A percentile compares a stretch with the other conserved stretches of the same genome.
These are phyloP conservation scores for Pythium apleroticum DNA, from an alignment of 352 stramenopile species.

Conservation along the genomic window DNA sequence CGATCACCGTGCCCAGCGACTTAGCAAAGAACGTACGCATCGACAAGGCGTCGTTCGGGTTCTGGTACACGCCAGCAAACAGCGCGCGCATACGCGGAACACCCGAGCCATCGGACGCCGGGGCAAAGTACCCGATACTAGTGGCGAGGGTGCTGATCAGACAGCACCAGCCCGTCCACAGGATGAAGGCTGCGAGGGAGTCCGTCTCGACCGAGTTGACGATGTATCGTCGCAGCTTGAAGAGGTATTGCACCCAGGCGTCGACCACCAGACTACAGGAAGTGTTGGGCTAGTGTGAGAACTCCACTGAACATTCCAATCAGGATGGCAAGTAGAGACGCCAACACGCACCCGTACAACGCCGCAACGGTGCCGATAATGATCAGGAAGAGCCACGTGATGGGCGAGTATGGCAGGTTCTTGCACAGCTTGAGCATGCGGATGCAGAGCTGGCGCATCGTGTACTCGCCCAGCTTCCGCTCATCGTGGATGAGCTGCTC, in stretches of 20 bases:
- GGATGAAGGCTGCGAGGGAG: slow-evolving; percentile 56
- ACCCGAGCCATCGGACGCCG: slow-evolving; percentile 69
- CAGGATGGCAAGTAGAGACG: too few relatives aligned
- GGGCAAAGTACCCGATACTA: slow-evolving; percentile 58
- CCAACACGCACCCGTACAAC: slow-evolving; percentile 56
- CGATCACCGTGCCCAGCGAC: slow-evolving; percentile 63
- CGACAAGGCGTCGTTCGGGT: slow-evolving; percentile 62
- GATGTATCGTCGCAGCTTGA: slow-evolving; percentile 52
- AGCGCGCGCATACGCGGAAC: slow-evolving; percentile 76
- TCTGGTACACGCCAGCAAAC: slow-evolving; percentile 74
- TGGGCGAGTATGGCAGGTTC: slow-evolving; percentile 77
- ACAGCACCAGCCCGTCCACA: slow-evolving; percentile 71
- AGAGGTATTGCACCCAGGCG: slow-evolving; percentile 63
- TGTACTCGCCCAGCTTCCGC: slow-evolving; percentile 45
- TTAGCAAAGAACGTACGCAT: slow-evolving; percentile 65
- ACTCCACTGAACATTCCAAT: too few relatives aligned
- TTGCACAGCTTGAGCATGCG: slow-evolving; percentile 63
- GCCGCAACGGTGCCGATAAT: slow-evolving; percentile 57
- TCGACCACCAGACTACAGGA: slow-evolving; percentile 59
- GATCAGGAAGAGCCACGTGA: slow-evolving; percentile 79
- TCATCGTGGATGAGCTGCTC: slow-evolving; percentile 55
- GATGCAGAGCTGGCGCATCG: slow-evolving; percentile 56
- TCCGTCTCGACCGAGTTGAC: slow-evolving; percentile 59
- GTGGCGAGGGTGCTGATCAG: slow-evolving; percentile 52
- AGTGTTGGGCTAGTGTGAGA: too few relatives aligned